Evolutionary conservation across 176 grass and related monocot species (phyloP), one percentile per base, ranked within the genome.

Genomic region (Triticum urartu): DNA sequence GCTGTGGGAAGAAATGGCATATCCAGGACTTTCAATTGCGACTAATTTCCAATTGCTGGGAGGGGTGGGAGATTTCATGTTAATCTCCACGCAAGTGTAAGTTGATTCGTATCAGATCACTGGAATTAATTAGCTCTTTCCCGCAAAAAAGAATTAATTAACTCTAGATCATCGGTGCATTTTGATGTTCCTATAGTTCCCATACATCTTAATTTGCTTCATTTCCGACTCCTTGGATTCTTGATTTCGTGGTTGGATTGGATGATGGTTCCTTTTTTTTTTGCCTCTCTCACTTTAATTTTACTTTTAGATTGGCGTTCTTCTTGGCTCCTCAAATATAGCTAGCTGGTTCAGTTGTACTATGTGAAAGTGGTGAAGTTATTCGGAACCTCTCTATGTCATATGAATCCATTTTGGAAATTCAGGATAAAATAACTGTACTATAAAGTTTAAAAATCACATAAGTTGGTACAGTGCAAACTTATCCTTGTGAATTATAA

Each of bases 1-100:
- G 96, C 96, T 98, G 96, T 95, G 96, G 96, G 93, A 95, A 89
- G 93, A 87, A 88, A 98, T 98, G 89, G 21, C 96, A 95, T 90
- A 83, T 81, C 67, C 61, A 86, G 93, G 85, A 84, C 89, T 87
- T 35, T 28, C 20, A 42, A 56, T 83, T 87, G 54, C 42, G 64
- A 17, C 42, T 70, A 25, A 43, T 67, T 74, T 22, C 11, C 76
- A 9, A 1, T 28, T 35, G 32, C 52, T 6, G n/a, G 45, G 40
- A 33, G 33, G 6, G 56, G 18, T 45, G 75, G 78, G 11, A 65
- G 11, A 65, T 12, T 24, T 4, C 36, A n/a, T 61, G 78, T 17
- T 82, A 77, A 62, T n/a, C 50, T 24, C 4, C 15, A 9, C 32
- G 9, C 18, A 77, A 56, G 62, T 89, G 68, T 68, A 75, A 89